A percentile compares a stretch with the other conserved stretches of the same genome.
Conservation (phyloP, 2,329 filamentous ascomycete genomes). For the Teratosphaeria gauchensis region DNA sequence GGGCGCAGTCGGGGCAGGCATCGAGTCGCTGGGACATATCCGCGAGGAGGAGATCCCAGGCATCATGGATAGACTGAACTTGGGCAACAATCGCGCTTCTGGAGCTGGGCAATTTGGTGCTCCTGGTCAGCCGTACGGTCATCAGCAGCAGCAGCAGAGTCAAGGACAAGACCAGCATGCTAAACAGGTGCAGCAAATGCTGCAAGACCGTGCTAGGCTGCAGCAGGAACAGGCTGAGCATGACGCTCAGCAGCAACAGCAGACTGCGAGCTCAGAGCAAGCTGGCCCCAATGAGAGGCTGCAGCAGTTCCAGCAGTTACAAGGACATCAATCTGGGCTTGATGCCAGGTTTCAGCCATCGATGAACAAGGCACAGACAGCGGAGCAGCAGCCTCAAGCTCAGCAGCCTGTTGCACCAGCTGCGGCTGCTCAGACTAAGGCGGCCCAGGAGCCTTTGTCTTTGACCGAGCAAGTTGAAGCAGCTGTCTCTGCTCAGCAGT, state of each 20-base stretch:
- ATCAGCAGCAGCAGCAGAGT: slow-evolving; percentile 30
- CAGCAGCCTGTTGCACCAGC: slow-evolving; percentile 16
- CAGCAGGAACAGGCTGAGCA: slow-evolving; percentile 53
- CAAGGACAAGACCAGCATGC: slow-evolving; percentile 4
- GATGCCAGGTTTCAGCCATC: slow-evolving; percentile 12
- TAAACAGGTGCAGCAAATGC: slow-evolving; percentile 45
- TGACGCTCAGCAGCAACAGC: slow-evolving; percentile 32
- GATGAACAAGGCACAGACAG: slow-evolving; percentile 6
- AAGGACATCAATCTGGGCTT: slow-evolving; percentile 33
- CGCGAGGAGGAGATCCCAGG: slow-evolving; percentile 63
- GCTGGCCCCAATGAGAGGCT: slow-evolving; percentile 51
- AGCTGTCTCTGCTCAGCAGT: slow-evolving; percentile 52
- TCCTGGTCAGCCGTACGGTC: slow-evolving; percentile 35
- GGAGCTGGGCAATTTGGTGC: slow-evolving; percentile 32
- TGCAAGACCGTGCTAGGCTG: slow-evolving; percentile 51
- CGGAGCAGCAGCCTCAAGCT: slow-evolving; percentile 9
- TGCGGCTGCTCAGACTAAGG: slow-evolving; percentile 2
- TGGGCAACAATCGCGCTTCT: slow-evolving; percentile 32
- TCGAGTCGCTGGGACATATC: slow-evolving; percentile 35
- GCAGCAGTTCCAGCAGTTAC: slow-evolving; percentile 72
- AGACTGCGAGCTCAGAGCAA: slow-evolving; percentile 39
- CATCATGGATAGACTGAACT: slow-evolving; percentile 56
- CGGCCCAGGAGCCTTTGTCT: slow-evolving; percentile 47
- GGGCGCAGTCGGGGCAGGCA: slow-evolving; percentile 36
- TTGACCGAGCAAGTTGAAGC: slow-evolving; percentile 79